Conservation (phyloP, 2,329 filamentous ascomycete genomes). For the Orbilia brochopaga region DNA sequence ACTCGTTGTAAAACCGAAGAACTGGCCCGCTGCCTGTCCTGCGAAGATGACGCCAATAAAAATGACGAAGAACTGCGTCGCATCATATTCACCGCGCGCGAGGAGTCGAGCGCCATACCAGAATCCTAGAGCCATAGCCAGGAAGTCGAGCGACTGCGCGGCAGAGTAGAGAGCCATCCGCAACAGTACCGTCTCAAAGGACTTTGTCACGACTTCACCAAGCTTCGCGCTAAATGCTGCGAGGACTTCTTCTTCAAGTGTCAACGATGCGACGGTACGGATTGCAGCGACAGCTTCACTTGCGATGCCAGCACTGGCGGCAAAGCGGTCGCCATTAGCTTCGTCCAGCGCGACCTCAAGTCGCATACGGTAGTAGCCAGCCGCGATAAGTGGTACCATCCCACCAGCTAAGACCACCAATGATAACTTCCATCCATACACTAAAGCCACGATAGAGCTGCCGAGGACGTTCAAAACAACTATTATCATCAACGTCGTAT, state of each 20-base stretch:
- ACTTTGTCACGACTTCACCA: constrained; percentile 35
- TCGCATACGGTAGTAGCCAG: constrained; percentile 62
- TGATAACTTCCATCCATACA: constrained; percentile 63
- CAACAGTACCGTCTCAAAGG: constrained; percentile 23
- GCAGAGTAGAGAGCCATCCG: constrained; percentile 63
- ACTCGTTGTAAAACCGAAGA: constrained; percentile 43
- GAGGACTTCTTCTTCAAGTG: constrained; percentile 60
- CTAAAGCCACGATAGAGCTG: constrained; percentile 61
- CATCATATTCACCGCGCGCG: constrained; percentile 62
- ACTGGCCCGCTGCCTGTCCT: constrained; percentile 40
- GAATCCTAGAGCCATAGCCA: constrained; percentile 68
- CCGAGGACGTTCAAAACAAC: constrained; percentile 61
- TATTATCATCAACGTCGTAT: constrained; percentile 62
- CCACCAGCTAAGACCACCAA: constrained; percentile 62
- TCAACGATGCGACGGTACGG: constrained; percentile 62
- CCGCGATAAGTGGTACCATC: constrained; percentile 60
- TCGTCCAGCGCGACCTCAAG: constrained; percentile 62
- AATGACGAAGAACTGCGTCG: constrained; percentile 68
- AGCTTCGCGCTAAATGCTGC: constrained; percentile 19
- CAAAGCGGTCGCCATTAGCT: constrained; percentile 60
- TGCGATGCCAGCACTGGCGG: constrained; percentile 62
- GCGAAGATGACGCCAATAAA: constrained; percentile 46
- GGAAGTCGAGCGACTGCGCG: constrained; percentile 67
- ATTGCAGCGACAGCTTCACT: constrained; percentile 63
- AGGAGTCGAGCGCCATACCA: constrained; percentile 69